Evolutionary conservation across 2,329 filamentous ascomycete species (phyloP).

Genomic region (Penicillium sp.): DNA sequence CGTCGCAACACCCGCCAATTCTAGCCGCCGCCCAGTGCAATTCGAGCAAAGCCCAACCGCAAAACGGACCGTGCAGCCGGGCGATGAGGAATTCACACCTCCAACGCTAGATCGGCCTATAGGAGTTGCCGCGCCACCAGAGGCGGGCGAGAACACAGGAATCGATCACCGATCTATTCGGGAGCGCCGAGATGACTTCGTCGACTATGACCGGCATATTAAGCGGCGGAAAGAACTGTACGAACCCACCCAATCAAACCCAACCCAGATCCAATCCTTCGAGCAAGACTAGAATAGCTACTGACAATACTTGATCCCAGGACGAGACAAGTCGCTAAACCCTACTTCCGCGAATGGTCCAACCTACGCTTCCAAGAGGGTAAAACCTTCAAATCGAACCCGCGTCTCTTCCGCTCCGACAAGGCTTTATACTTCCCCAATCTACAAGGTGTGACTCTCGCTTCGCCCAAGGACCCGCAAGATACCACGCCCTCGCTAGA

Average conservation of each 20-base stretch:
- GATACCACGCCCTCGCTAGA: slow-evolving; percentile 78
- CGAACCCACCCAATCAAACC: too few relatives aligned
- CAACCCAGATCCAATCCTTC: neutral
- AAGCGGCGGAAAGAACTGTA: slow-evolving; percentile 76
- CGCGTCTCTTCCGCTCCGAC: slow-evolving; percentile 80
- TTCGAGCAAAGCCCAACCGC: slow-evolving; percentile 35
- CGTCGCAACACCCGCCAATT: slow-evolving; percentile 5
- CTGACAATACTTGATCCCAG: slow-evolving; percentile 45
- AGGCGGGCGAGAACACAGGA: slow-evolving; percentile 79
- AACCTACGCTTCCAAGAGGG: slow-evolving; percentile 82
- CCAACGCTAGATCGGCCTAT: slow-evolving; percentile 72
- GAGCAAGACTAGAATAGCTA: neutral
- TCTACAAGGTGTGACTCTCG: slow-evolving; percentile 77
- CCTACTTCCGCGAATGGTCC: slow-evolving; percentile 95
- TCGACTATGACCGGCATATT: slow-evolving; percentile 83
- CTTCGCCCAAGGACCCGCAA: slow-evolving; percentile 57
- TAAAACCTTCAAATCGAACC: slow-evolving; percentile 88
- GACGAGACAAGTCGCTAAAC: slow-evolving; percentile 75
- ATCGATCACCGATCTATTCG: slow-evolving; percentile 68
- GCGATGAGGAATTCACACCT: slow-evolving; percentile 54
- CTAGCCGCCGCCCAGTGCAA: slow-evolving; percentile 24
- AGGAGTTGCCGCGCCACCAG: slow-evolving; percentile 75
- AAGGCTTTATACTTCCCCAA: slow-evolving; percentile 93
- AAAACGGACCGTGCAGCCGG: slow-evolving; percentile 27
- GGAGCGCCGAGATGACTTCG: slow-evolving; percentile 77